phyloP scores from a whole-genome alignment of 1,284 basidiomycete species.

The Ceratobasidium sp. region DNA sequence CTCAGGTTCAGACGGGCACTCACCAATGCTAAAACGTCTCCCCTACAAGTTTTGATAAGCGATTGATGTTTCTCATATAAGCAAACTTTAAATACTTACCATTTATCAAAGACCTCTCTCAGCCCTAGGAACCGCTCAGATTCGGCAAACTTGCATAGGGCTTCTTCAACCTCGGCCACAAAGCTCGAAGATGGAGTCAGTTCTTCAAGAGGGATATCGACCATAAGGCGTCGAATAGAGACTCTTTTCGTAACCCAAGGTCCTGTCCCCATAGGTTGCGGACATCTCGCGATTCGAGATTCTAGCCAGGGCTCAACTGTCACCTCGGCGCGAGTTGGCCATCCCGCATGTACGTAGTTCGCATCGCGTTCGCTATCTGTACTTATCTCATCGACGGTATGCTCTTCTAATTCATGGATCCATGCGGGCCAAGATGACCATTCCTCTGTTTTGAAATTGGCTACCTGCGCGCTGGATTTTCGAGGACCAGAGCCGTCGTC shows the following conservation, averaged over 20 bases:
- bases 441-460: neutral
- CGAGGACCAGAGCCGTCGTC: neutral
- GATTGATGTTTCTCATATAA: neutral
- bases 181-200: neutral
- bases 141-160: neutral
- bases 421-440: neutral
- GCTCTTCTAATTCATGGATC: neutral
- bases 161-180: neutral
- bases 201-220: neutral
- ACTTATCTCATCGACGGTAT: neutral
- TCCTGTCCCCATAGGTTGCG: neutral
- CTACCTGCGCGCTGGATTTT: neutral
- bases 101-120: neutral
- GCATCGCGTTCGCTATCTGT: neutral
- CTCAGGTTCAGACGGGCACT: no score
- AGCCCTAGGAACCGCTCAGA: conserved; percentile 9
- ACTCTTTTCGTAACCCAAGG: neutral
- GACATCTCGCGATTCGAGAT: neutral
- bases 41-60: neutral
- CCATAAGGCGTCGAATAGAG: neutral
- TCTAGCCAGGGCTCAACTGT: neutral
- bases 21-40: conserved; percentile 15
- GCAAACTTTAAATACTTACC: neutral
- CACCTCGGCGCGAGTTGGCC: neutral
- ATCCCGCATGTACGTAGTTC: conserved; percentile 2